Evolutionary conservation across 1,284 basidiomycete species (phyloP).

Genomic region (Mycena citricolor): DNA sequence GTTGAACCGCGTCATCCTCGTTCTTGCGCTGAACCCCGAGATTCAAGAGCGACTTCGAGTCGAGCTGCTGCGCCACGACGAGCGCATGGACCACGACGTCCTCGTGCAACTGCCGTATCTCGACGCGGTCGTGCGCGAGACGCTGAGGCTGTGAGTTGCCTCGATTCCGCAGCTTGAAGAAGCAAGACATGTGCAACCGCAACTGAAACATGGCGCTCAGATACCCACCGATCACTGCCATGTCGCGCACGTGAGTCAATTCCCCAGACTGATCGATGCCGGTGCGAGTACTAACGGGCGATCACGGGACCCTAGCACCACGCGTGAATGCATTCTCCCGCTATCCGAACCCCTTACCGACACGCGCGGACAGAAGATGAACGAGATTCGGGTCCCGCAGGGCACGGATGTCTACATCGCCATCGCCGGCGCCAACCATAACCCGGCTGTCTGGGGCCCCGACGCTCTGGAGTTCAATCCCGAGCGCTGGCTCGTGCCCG

Average conservation of each 20-base stretch:
- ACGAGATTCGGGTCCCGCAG: constrained; percentile 26
- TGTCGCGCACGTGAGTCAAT: constrained; percentile 24
- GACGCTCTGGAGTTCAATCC: constrained; percentile 17
- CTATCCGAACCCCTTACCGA: constrained; percentile 26
- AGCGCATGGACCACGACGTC: constrained; percentile 28
- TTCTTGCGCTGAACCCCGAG: constrained; percentile 22
- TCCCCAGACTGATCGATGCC: not conserved
- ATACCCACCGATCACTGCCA: constrained; percentile 16
- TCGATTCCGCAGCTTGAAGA: not conserved
- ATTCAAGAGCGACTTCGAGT: constrained; percentile 25
- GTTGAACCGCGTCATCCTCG: constrained; percentile 24
- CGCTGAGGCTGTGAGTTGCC: constrained; percentile 29
- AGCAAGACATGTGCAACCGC: not conserved
- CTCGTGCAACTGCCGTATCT: constrained; percentile 31
- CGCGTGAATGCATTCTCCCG: constrained; percentile 26
- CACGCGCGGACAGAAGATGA: constrained; percentile 11
- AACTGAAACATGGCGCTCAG: not conserved
- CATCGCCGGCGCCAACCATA: constrained; percentile 27
- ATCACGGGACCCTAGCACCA: constrained; percentile 13
- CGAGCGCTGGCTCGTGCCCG: constrained; percentile 11
- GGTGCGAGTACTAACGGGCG: not conserved
- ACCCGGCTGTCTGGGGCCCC: constrained; percentile 14
- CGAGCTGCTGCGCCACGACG: constrained; percentile 21
- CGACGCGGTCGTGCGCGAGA: constrained; percentile 36
- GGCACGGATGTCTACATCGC: constrained; percentile 29